Base-by-base conservation (phyloP, 140 eudicot genomes). In the Erigeron philadelphicus region DNA sequence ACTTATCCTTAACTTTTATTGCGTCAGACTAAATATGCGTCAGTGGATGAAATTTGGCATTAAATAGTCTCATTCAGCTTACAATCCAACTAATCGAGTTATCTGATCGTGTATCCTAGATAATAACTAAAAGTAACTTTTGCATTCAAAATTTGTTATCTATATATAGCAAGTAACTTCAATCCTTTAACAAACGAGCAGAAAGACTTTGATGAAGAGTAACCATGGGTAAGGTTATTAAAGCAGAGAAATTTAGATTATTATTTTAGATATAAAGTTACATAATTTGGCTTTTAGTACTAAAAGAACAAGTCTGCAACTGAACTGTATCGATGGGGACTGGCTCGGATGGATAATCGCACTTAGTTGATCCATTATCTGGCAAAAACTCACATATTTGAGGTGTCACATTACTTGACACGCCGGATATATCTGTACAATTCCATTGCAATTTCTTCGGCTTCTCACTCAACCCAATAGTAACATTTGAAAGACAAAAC, bases 401-500 rank as follows among this genome's bases (percentile, higher is more conserved):
- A 3, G 96, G 96, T 6, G 17, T 76, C 73, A 89, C 96, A 0
- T 54, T 69, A 71, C 87, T 84, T 7, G 81, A 76, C 1, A 79
- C 60, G 68, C 96, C 95, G 0, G 71, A 80, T 6, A 89, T 62
- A 47, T 84, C 76, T 1, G 84, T 86, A 74, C 96, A 89, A 55
- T 84, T 89, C 96, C 96, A 89, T 41, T 74, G 87, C 66, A 74
- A 5, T 23, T 82, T 69, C 68, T 89, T 80, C 7, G 72, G 77
- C 1, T 72, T 73, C n/a, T 40, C 58, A 8, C 81, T 72, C 66
- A 84, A 42, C 25, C 69, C 80, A 38, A 82, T 61, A 1, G 84
- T 78, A 62, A 79, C 81, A 76, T 89, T 84, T 3, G 95, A 82
- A 18, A 86, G 69, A 54, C 91, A 89, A 64, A 89, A 82, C 15